Base-by-base conservation (phyloP, 257 asterid species). In the Paulownia fortunei region DNA sequence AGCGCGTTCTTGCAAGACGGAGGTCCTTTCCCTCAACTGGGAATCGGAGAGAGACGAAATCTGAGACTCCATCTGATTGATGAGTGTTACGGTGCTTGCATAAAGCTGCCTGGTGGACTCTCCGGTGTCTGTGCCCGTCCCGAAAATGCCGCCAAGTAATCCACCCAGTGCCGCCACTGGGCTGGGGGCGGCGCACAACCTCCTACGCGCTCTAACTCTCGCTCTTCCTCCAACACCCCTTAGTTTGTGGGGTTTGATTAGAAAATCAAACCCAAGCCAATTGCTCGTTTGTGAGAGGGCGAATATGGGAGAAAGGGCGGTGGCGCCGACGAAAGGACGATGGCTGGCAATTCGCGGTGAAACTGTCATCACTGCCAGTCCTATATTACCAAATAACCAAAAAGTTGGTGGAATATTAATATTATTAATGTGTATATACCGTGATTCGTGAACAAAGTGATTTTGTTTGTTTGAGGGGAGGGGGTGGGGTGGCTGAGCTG, bases 121-220 rank as follows among this genome's bases (percentile, higher is more conserved):
- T 12, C 98, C 97, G 41, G 90, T 81, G 80, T 91, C 98, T 0
- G 86, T 81, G 64, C 86, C 86, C 69, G 84, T 79, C 73, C 89
- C 92, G 74, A 95, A 95, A 18, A 95, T 86, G 62, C 99, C 98
- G 26, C 97, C 89, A n/a, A 95, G 87, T 8, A 95, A 79, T 36
- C 98, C 98, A 27, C 99, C 97, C 78, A 95, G 80, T 36, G 96
- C 94, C 21, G 96, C 97, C 75, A 62, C 77, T 6, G 86, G 81
- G 6, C 52, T 73, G 26, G 47, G 44, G 44, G 2, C 75, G n/a
- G 58, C 19, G 69, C 39, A 26, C 69, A 69, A 52, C 64, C 76
- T 72, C 82, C 74, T 75, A 32, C 75, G 39, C 16, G 47, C 69
- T 71, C 81, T 76, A 70, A 19, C 49, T 63, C 77, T 66, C 49